phyloP scores from a whole-genome alignment of 495 filamentous ascomycete genomes.

The Daldinia vernicosa region DNA sequence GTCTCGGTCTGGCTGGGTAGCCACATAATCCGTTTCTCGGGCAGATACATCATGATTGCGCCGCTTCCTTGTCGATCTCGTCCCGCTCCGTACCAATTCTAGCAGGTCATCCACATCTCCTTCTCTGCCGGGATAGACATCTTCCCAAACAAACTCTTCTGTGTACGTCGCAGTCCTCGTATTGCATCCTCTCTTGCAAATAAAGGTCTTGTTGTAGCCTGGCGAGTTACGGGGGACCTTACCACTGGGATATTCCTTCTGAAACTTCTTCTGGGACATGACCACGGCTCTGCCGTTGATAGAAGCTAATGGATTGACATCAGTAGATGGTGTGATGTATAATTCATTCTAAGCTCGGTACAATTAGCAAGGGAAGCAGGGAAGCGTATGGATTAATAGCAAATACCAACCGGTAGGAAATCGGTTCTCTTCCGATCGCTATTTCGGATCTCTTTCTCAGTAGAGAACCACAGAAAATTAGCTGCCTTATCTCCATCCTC shows the following conservation, averaged over 20 bases:
- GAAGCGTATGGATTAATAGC: neutral
- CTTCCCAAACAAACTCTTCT: conserved; percentile 90
- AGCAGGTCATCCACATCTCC: conserved; percentile 71
- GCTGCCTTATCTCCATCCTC: conserved; percentile 71
- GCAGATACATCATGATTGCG: conserved; percentile 38
- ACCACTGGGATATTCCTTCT: conserved; percentile 75
- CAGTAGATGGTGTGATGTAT: conserved; percentile 86
- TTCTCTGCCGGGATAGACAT: conserved; percentile 71
- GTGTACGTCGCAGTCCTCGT: conserved; percentile 90
- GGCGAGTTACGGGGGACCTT: conserved; percentile 75
- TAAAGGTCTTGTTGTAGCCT: conserved; percentile 86
- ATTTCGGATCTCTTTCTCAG: conserved; percentile 84
- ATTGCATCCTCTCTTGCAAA: conserved; percentile 90
- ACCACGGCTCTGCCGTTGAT: conserved; percentile 89
- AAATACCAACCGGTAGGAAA: conserved; percentile 67
- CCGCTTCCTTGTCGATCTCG: conserved; percentile 74
- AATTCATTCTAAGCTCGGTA: conserved; percentile 73
- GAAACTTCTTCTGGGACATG: conserved; percentile 74
- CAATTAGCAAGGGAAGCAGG: conserved; percentile 17
- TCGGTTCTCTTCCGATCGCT: conserved; percentile 85
- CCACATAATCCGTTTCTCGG: conserved; percentile 61
- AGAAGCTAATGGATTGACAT: conserved; percentile 83
- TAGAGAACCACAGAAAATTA: conserved; percentile 90
- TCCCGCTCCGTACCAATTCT: conserved; percentile 71
- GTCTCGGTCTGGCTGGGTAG: conserved; percentile 40